Base-by-base conservation (phyloP, 345 rosid species). In the Salix koriyanagi region DNA sequence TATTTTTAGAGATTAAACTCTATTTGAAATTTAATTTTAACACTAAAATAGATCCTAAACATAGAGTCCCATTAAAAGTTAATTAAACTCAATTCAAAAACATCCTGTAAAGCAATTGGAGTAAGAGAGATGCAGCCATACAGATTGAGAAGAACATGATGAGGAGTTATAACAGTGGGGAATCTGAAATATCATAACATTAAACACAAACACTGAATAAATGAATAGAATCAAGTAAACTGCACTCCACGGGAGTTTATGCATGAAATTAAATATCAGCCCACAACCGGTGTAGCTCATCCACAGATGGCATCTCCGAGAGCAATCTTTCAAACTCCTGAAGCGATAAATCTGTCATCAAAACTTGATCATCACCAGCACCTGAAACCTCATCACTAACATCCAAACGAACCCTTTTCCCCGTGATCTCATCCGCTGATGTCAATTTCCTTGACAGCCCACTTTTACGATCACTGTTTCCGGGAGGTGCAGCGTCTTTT, bases 241-340 rank as follows among this genome's bases (percentile, higher is more conserved):
- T 34, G 1, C 37, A 34, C 37, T 46, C 14, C 0, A 10, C 4
- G 18, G 5, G 12, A 13, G 21, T 42, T 34, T 2, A 26, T 16
- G 37, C 37, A 67, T 32, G 70, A 36, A 34, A 10, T 56, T 25
- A 62, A 19, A 73, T 41, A 71, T 84, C 82, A 39, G 70, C 74
- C 85, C 81, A 81, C 32, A 75, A 39, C 32, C 80, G 62, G 58
- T 71, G 73, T 54, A 83, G 42, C 19, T 88, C 89, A 50, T 82
- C 85, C 73, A 77, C 58, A 0, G 67, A 54, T 30, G 89, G 89
- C 85, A 86, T 84, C 78, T 86, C 90, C 42, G 76, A 78, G 1
- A 85, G 65, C 70, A 88, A 72, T 64, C 83, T 85, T 26, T 88
- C 90, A 7, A 81, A 81, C 46, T 88, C 93, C 37, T 79, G 78